Base-by-base conservation (phyloP, 2,329 filamentous ascomycete genomes). In the Apiospora rasikravindrae region DNA sequence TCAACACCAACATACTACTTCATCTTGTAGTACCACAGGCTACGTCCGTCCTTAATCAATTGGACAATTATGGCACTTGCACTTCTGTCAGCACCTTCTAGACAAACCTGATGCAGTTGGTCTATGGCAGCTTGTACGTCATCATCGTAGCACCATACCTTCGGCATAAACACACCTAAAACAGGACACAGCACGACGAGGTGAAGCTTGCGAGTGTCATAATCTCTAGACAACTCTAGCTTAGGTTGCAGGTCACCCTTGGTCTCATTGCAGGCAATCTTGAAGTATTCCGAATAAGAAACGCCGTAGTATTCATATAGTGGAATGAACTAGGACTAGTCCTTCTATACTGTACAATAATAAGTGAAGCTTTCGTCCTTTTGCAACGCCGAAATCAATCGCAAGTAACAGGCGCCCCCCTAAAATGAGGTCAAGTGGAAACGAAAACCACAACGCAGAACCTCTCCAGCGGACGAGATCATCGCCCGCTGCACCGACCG, bases 291-390 rank as follows among this genome's bases (percentile, higher is more conserved):
- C 11, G 57, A n/a, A 64, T n/a, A 14, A 40, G 29, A 64, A 40
- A 64, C 33, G 57, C 57, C 6, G 29, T 40, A 64, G 29, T 40
- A 40, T 40, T 64, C 57, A 22, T 64, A 64, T 64, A 64, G 22
- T 40, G 11, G 4, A 6, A 40, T 22, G 57, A 64, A 40, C 33
- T 10, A 19, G 29, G 5, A 64, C 24, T 40, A 13, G 22, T 40
- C 40, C 33, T 10, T 64, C 57, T 64, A 64, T n/a, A n/a, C 33
- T 24, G 57, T 64, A 64, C 57, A 64, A 22, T 45, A n/a, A 47
- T 40, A 22, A 40, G 22, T 40, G 8, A 64, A 37, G 57, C 33
- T 40, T 14, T 40, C 57, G 2, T 33, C 57, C 29, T n/a, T 40
- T 64, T n/a, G 33, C 22, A 37, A 64, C 57, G 57, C 57, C 33